These are phyloP conservation scores for Mycena filopes DNA, from an alignment of 768 basidiomycete genomes.

Conservation along the genomic window DNA sequence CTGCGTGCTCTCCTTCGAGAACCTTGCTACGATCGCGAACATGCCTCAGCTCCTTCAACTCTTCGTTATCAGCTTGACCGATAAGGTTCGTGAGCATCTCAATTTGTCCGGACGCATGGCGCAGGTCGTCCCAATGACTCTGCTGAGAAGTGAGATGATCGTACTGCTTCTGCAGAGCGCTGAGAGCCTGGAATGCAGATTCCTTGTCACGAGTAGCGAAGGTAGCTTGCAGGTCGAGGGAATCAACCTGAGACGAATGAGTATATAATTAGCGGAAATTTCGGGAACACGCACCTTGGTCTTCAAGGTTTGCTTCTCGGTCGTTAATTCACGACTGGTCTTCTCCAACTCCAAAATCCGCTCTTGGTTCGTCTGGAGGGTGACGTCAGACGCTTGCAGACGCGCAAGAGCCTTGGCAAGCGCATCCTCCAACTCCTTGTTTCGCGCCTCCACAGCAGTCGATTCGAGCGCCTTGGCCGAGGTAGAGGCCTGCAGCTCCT, in stretches of 20 bases:
- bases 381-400: conserved; percentile 78
- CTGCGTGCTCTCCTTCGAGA: conserved; percentile 73
- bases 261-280: conserved; percentile 3
- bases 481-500: conserved; percentile 59
- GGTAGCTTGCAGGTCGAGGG: conserved; percentile 67
- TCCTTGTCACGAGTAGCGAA: conserved; percentile 75
- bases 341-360: conserved; percentile 73
- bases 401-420: conserved; percentile 78
- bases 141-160: conserved; percentile 71
- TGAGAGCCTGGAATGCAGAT: conserved; percentile 58
- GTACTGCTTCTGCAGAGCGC: conserved; percentile 66
- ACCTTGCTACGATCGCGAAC: conserved; percentile 70
- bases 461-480: conserved; percentile 58
- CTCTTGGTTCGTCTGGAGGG: conserved; percentile 67
- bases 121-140: conserved; percentile 83
- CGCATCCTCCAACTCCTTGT: conserved; percentile 75
- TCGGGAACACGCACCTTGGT: conserved; percentile 61
- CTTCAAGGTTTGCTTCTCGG: conserved; percentile 67
- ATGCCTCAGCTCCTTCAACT: conserved; percentile 75
- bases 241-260: conserved; percentile 59
- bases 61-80: conserved; percentile 73
- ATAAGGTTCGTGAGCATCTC: conserved; percentile 71
- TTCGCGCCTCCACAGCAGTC: conserved; percentile 59
- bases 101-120: conserved; percentile 76
- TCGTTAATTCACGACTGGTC: conserved; percentile 60